Evolutionary conservation across 257 asterid species (phyloP).

Genomic region (Agastache rugosa): DNA sequence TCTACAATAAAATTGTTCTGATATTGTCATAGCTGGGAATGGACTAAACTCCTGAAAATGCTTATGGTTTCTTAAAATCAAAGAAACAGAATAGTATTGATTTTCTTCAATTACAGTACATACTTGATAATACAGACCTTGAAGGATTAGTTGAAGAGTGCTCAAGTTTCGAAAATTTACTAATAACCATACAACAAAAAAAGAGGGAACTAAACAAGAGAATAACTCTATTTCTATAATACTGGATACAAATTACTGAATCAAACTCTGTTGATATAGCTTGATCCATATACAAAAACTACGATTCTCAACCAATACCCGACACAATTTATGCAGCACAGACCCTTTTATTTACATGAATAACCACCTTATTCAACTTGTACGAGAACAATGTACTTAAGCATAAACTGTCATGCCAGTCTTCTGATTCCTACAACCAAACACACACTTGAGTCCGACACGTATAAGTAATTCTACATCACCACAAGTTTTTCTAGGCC

Average conservation of each 20-base stretch:
- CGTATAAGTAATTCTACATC: not conserved
- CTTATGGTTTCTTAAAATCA: not conserved
- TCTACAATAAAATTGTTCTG: not conserved
- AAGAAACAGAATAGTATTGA: not conserved
- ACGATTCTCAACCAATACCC: not conserved
- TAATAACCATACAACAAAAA: not conserved
- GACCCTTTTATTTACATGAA: not conserved
- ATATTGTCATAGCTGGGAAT: not conserved
- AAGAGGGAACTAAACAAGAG: not conserved
- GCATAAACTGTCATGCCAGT: not conserved
- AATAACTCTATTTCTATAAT: not conserved
- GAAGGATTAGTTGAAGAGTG: not conserved
- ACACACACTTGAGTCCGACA: not conserved
- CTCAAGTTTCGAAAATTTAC: not conserved
- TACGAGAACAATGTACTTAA: not conserved
- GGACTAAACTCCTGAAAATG: constrained; percentile 4
- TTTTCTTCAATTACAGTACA: not conserved
- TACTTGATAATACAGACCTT: not conserved
- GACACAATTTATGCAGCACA: constrained; percentile 11
- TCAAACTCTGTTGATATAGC: not conserved
- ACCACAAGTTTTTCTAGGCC: not conserved
- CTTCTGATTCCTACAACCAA: not conserved
- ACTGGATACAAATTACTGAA: not conserved
- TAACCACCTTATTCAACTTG: not conserved
- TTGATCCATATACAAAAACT: not conserved